phyloP scores from a whole-genome alignment of 2,329 filamentous ascomycete genomes.

The Ophidiomyces ophidiicola region DNA sequence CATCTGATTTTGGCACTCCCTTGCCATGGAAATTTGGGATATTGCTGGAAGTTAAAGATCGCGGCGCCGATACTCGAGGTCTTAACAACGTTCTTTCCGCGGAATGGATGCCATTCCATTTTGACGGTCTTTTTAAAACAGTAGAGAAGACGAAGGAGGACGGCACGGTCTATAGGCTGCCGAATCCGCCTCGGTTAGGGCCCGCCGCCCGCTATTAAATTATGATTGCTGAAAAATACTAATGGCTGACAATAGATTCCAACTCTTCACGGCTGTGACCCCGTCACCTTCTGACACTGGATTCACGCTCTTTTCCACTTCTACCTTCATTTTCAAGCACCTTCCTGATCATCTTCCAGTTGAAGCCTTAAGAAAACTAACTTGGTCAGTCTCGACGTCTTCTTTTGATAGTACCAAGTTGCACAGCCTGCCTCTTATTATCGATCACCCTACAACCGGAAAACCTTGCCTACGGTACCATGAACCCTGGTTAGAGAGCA shows the following conservation, averaged over 20 bases:
- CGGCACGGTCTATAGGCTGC: not conserved
- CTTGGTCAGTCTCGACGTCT: constrained; percentile 4
- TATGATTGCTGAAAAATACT: not conserved
- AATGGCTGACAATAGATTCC: not conserved
- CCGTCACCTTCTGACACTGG: constrained; percentile 4
- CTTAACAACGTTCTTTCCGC: constrained; percentile 5
- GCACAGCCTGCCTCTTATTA: constrained; percentile 1
- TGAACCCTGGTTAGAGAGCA: constrained; percentile 3
- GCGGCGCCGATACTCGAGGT: constrained; percentile 1
- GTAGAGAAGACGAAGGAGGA: constrained; percentile 1
- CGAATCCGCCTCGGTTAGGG: constrained; percentile 3
- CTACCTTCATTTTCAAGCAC: constrained; percentile 1
- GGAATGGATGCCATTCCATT: constrained; percentile 7
- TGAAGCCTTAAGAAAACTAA: constrained; percentile 1
- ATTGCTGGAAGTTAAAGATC: constrained; percentile 4
- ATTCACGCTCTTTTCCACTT: constrained; percentile 4
- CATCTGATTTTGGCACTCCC: not conserved
- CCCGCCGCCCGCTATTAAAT: not conserved
- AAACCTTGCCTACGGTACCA: constrained; percentile 5
- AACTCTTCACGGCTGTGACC: constrained; percentile 3
- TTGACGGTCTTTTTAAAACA: constrained; percentile 3
- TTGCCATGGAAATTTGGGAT: constrained; percentile 5
- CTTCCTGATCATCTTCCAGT: constrained; percentile 2
- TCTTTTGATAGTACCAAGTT: constrained; percentile 4
- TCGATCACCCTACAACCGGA: constrained; percentile 4